Evolutionary conservation across 2,329 filamentous ascomycete genomes (phyloP).

Genomic region (Penicillium sp.): DNA sequence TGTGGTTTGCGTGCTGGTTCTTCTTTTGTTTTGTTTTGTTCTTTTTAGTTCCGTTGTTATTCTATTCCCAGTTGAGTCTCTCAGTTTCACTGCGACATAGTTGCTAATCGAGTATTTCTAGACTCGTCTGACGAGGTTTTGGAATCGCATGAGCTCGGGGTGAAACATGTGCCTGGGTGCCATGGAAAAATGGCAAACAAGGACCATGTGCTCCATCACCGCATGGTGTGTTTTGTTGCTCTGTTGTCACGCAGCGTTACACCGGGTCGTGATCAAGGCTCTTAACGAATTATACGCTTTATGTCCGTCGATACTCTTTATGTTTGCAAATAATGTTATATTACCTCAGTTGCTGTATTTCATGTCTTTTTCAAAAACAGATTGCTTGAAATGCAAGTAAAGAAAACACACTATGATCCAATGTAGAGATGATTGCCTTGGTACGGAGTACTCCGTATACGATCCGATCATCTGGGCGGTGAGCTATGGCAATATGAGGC

Average conservation of each 20-base stretch:
- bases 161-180: not conserved
- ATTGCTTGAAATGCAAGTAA: not conserved
- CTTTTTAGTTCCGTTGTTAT: not conserved
- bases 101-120: slow-evolving; percentile 5
- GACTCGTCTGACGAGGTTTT: slow-evolving; percentile 24
- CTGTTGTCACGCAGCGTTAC: not conserved
- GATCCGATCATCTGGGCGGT: slow-evolving; percentile 25
- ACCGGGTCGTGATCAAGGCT: not conserved
- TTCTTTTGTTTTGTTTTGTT: not conserved
- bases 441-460: not conserved
- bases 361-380: not conserved
- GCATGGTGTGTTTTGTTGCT: not conserved
- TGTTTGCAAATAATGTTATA: slow-evolving; percentile 8
- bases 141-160: slow-evolving; percentile 22
- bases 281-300: slow-evolving; percentile 26
- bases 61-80: not conserved
- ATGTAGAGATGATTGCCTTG: not conserved
- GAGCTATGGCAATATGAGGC: slow-evolving; percentile 27
- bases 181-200: not conserved
- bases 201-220: not conserved
- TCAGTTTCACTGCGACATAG: not conserved
- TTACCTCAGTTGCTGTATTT: not conserved
- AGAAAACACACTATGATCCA: not conserved
- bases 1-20: not conserved
- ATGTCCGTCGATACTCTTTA: slow-evolving; percentile 18